A percentile compares a stretch with the other conserved stretches of the same genome.
Evolutionary conservation across 345 rosid species (phyloP).

Genomic region (Mallotus nudiflorus): DNA sequence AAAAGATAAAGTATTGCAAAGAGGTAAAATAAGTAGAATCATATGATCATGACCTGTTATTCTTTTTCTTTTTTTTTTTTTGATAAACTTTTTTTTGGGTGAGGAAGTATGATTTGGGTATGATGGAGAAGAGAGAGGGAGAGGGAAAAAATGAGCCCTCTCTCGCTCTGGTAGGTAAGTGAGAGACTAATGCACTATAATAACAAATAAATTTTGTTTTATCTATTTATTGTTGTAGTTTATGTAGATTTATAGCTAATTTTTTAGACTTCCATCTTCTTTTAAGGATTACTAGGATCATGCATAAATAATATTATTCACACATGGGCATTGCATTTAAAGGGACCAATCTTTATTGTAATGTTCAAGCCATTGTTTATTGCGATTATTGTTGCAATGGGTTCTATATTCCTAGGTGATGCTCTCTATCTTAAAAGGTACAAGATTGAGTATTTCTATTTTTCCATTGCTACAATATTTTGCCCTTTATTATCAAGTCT

Average conservation of each 20-base stretch:
- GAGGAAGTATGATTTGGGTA: too few relatives aligned
- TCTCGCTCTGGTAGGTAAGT: too few relatives aligned
- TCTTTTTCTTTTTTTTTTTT: too few relatives aligned
- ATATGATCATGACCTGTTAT: too few relatives aligned
- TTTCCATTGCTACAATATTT: too few relatives aligned
- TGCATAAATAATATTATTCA: constrained; percentile 18
- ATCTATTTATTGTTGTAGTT: background rate
- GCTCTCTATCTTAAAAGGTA: constrained; percentile 36
- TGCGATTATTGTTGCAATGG: constrained; percentile 35
- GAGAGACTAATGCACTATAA: constrained; percentile 21
- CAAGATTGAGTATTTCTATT: background rate
- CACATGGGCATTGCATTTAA: constrained; percentile 24
- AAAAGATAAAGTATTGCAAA: too few relatives aligned
- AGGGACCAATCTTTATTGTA: constrained; percentile 33
- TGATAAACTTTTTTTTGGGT: too few relatives aligned
- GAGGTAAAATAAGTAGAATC: too few relatives aligned
- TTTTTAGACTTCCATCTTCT: background rate
- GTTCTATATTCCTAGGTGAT: constrained; percentile 30
- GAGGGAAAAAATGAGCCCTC: too few relatives aligned
- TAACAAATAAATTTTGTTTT: background rate
- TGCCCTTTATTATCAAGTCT: too few relatives aligned
- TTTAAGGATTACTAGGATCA: constrained; percentile 21
- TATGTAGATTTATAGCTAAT: background rate
- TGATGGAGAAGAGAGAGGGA: too few relatives aligned
- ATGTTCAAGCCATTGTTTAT: constrained; percentile 40